Evolutionary conservation across 1,284 basidiomycete species (phyloP), one percentile per base, ranked within the genome.

Genomic region (Fomes fomentarius): DNA sequence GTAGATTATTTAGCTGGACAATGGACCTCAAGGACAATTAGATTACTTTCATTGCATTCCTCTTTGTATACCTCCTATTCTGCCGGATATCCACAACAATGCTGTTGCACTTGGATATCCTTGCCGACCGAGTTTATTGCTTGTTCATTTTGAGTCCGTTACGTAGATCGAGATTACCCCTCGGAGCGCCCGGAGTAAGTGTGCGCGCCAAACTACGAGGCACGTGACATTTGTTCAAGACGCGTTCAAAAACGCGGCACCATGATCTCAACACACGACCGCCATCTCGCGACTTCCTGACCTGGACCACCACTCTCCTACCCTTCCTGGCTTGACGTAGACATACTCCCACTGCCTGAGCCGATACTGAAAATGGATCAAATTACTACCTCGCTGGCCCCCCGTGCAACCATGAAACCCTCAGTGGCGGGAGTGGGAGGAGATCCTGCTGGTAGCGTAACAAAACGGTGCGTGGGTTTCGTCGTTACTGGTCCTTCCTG

Each of bases 361-460:
- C 14, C 4, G 14, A 8, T 34, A 12, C 9, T 31, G 41, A 24
- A 28, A 41, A 90, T 91, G 88, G 88, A 90, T 66, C 88, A 90
- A 71, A 76, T 89, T 64, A 87, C 85, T 2, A 76, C 84, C 19
- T 81, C 86, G 45, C 78, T 87, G 39, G 83, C 77, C 1, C 82
- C 85, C 39, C 73, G 84, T 52, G 68, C 82, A 26, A 39, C 25
- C 72, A 76, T 56, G 87, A 91, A 69, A 73, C 83, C 59, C 3
- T 72, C 78, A 45, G 73, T 78, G 1, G 60, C 83, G 8, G 78
- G 80, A 17, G 71, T 79, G 2, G 70, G 80, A 31, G 74, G 76
- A 25, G 85, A 85, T 64, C 77, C 74, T 37, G 79, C 83, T 14
- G 89, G 88, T 35, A 91, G 87, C 64, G 90, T 92, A 49, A 87